A percentile compares a stretch with the other conserved stretches of the same genome.
These are phyloP conservation scores for Terfezia boudieri DNA, from an alignment of 495 filamentous ascomycete genomes.

Conservation along the genomic window DNA sequence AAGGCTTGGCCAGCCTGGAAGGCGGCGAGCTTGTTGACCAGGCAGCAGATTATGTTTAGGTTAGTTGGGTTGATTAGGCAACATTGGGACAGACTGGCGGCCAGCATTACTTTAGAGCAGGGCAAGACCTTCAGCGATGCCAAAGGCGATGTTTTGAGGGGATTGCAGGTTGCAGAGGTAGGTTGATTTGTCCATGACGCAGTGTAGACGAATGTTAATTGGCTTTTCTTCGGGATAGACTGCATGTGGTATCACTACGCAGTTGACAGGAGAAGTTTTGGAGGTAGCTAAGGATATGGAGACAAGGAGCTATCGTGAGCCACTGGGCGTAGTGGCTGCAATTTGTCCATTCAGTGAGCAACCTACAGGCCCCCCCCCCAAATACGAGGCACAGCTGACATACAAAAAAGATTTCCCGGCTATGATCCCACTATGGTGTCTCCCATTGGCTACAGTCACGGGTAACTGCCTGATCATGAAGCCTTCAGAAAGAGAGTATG, in stretches of 20 bases:
- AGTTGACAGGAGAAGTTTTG: constrained; percentile 80
- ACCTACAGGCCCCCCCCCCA: too few species aligned
- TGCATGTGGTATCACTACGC: constrained; percentile 79
- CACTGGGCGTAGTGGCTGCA: constrained; percentile 79
- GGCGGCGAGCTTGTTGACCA: constrained; percentile 56
- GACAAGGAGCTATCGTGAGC: constrained; percentile 79
- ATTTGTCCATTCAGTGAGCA: constrained; percentile 97
- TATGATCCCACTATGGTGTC: constrained; percentile 98
- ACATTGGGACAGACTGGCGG: constrained; percentile 88
- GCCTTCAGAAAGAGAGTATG: constrained; percentile 74
- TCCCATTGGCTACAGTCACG: constrained; percentile 81
- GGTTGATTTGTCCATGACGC: background rate
- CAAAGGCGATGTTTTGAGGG: constrained; percentile 81
- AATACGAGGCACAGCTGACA: too few species aligned
- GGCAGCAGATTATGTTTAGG: constrained; percentile 96
- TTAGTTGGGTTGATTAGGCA: constrained; percentile 73
- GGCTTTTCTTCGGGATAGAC: constrained; percentile 23
- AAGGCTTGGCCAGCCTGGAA: constrained; percentile 81
- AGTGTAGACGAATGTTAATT: background rate
- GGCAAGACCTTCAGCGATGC: constrained; percentile 97
- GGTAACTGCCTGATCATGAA: constrained; percentile 91
- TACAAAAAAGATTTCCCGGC: constrained; percentile 64
- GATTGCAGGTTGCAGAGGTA: constrained; percentile 78
- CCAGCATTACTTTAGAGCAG: constrained; percentile 92
- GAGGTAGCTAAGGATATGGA: constrained; percentile 99